Conservation (phyloP, 495 filamentous ascomycete genomes). For the Podospora pseudoanserina region DNA sequence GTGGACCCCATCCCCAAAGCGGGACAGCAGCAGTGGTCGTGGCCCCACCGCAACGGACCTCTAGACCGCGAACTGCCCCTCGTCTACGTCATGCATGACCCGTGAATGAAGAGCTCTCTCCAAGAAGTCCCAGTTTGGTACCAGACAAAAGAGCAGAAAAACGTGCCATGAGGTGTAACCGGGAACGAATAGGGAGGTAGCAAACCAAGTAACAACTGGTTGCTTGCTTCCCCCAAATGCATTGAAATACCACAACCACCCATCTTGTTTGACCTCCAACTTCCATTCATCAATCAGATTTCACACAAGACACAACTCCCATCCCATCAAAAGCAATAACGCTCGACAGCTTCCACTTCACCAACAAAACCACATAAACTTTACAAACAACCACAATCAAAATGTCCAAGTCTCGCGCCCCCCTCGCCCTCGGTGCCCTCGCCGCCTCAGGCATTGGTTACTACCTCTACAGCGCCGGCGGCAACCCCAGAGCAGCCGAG, state of each 20-base stretch:
- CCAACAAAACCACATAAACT: constrained; percentile 1
- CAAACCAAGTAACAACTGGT: not conserved
- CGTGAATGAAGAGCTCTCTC: constrained; percentile 6
- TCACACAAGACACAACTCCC: not conserved
- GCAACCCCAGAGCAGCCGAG: constrained; percentile 73
- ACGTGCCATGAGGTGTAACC: not conserved
- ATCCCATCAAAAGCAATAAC: constrained; percentile 1
- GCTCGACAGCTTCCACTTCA: not conserved
- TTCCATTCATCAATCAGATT: not conserved
- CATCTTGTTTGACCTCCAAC: not conserved
- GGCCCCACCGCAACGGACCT: constrained; percentile 1
- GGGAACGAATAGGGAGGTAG: not conserved
- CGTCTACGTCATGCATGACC: constrained; percentile 9
- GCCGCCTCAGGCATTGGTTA: constrained; percentile 72
- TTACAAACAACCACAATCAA: constrained; percentile 24
- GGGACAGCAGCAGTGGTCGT: not conserved
- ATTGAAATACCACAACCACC: not conserved
- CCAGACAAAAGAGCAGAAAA: not conserved
- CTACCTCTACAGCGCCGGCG: constrained; percentile 88
- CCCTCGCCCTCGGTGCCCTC: constrained; percentile 56
- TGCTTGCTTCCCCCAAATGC: not conserved
- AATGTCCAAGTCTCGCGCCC: constrained; percentile 54
- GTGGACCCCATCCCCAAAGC: not conserved
- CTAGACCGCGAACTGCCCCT: not conserved
- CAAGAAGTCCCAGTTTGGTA: not conserved